Percentiles rank a stretch among this genome's conserved stretches.
phyloP scores from a whole-genome alignment of 805 yeast species.

The Hanseniaspora guilliermondii region DNA sequence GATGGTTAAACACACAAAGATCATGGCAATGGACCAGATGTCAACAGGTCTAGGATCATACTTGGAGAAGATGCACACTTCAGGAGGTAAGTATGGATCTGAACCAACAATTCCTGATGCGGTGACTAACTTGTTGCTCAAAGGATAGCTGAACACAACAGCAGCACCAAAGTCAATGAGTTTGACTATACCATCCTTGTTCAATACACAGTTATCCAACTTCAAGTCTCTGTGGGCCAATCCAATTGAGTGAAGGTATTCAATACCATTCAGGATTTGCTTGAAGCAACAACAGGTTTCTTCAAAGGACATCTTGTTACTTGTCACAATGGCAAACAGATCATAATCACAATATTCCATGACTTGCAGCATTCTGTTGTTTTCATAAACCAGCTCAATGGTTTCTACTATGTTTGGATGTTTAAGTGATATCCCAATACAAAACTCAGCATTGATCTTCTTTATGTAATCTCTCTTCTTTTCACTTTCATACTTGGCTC shows the following conservation, averaged over 20 bases:
- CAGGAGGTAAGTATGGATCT: conserved; percentile 87
- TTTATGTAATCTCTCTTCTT: conserved; percentile 75
- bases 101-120: conserved; percentile 79
- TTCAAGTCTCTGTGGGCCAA: conserved; percentile 85
- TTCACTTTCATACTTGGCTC: conserved; percentile 63
- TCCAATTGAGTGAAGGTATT: conserved; percentile 72
- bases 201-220: conserved; percentile 83
- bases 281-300: conserved; percentile 85
- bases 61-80: conserved; percentile 66
- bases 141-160: conserved; percentile 81
- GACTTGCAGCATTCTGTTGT: conserved; percentile 74
- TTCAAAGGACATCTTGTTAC: conserved; percentile 66
- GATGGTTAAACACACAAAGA: conserved; percentile 82
- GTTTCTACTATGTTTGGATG: conserved; percentile 88
- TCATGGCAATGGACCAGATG: conserved; percentile 85
- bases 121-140: conserved; percentile 55
- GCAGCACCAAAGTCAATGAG: conserved; percentile 91
- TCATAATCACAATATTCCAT: conserved; percentile 94
- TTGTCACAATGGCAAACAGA: conserved; percentile 87
- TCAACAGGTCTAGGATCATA: conserved; percentile 91
- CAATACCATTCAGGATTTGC: conserved; percentile 68
- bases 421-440: conserved; percentile 80
- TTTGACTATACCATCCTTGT: conserved; percentile 70
- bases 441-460: conserved; percentile 86
- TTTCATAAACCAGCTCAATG: conserved; percentile 79